phyloP scores from a whole-genome alignment of 371 early-diverging fungal genomes.

The Smittium culicis region DNA sequence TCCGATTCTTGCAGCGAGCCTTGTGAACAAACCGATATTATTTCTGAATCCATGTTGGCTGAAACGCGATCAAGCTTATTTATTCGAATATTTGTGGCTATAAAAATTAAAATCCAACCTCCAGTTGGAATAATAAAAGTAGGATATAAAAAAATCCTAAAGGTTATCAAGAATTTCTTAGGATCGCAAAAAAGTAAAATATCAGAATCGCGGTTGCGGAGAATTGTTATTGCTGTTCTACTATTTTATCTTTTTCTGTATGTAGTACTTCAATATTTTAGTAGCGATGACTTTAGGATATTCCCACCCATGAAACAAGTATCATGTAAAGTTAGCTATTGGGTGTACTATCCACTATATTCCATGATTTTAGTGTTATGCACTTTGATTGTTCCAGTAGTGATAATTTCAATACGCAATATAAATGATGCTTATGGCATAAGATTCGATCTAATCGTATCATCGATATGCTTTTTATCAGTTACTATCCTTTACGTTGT shows the following conservation, averaged over 20 bases:
- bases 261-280: neutral
- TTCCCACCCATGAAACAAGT: neutral
- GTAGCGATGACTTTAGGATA: neutral
- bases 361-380: neutral
- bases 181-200: too few relatives aligned
- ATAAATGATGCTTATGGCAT: neutral
- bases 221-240: neutral
- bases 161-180: too few relatives aligned
- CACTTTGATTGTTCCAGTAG: neutral
- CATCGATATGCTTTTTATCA: neutral
- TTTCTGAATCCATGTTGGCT: too few relatives aligned
- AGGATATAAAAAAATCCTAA: too few relatives aligned
- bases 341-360: neutral
- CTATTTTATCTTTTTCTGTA: neutral
- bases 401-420: neutral
- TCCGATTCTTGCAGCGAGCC: too few relatives aligned
- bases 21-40: too few relatives aligned
- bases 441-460: neutral
- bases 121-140: too few relatives aligned
- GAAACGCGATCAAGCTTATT: too few relatives aligned
- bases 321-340: neutral
- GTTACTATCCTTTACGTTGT: neutral
- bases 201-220: neutral
- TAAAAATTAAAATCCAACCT: too few relatives aligned
- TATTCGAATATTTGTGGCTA: too few relatives aligned